phyloP scores from a whole-genome alignment of 495 filamentous ascomycete genomes.

The Letharia lupina region DNA sequence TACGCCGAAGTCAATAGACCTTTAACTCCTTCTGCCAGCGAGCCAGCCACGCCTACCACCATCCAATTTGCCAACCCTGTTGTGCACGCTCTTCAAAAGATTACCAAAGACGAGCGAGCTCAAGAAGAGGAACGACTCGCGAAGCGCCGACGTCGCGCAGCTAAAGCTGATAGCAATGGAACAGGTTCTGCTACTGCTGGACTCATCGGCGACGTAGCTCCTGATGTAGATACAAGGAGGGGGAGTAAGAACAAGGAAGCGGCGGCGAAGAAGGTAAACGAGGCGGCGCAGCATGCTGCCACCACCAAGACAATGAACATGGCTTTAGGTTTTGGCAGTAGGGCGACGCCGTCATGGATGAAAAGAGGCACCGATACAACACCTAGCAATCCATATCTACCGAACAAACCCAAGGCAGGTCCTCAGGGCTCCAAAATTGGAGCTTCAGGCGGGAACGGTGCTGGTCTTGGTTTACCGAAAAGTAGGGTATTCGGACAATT shows the following conservation, averaged over 20 bases:
- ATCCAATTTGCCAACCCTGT: constrained; percentile 22
- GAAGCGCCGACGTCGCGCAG: constrained; percentile 42
- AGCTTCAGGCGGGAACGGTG: constrained; percentile 4
- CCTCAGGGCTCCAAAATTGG: constrained; percentile 6
- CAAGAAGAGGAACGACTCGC: constrained; percentile 46
- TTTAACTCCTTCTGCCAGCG: constrained; percentile 19
- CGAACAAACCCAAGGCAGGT: constrained; percentile 14
- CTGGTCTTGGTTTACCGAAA: constrained; percentile 12
- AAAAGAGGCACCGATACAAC: constrained; percentile 10
- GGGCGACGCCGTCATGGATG: constrained; percentile 26
- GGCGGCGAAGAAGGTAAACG: constrained; percentile 39
- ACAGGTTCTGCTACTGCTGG: constrained; percentile 36
- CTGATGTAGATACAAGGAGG: constrained; percentile 45
- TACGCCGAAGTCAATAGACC: constrained; percentile 26
- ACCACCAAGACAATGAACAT: constrained; percentile 27
- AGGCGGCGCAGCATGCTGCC: constrained; percentile 39
- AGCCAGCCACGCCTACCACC: constrained; percentile 23
- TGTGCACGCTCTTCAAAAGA: constrained; percentile 28
- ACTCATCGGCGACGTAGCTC: constrained; percentile 37
- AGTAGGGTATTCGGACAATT: constrained; percentile 34
- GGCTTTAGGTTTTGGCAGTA: constrained; percentile 22
- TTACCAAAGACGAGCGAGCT: constrained; percentile 32
- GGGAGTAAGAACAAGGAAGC: constrained; percentile 47
- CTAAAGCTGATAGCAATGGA: constrained; percentile 29
- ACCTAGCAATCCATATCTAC: constrained; percentile 20